Evolutionary conservation across 1,139 yeast species (phyloP), one percentile per base, ranked within the genome.

Genomic region (Debaryomyces coudertii): DNA sequence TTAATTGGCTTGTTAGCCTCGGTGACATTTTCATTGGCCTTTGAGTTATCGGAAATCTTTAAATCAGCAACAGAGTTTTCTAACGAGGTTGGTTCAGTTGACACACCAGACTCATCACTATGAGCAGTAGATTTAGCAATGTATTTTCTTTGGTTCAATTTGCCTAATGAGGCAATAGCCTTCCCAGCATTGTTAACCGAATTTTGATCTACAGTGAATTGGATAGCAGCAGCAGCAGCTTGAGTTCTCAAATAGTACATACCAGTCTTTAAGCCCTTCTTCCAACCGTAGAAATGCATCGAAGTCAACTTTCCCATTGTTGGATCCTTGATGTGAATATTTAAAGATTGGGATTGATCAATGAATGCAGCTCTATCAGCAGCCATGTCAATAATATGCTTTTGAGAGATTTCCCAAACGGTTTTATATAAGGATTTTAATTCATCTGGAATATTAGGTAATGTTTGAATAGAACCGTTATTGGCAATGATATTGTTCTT

Each of bases 211-310:
- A 80, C 78, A 18, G 85, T 80, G 58, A 80, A 80, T 61, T 80
- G 84, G 58, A 80, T 80, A 42, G 85, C 84, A 53, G 82, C 77
- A 34, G 83, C 71, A 39, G 85, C 85, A 50, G 84, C 83, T 63
- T 80, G 84, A 4, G 85, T 80, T 65, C 98, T 82, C 64, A 93
- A 74, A 69, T 93, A 93, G 76, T 93, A 93, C 96, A 93, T 92
- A 51, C 99, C 99, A 4, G 99, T 93, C 78, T 93, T 93, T 63
- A 93, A 79, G 39, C 98, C 99, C 74, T 85, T 87, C 69, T 86
- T 86, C 98, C 98, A 93, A 38, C 97, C 96, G 65, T 92, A 90
- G 73, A 93, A 93, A 68, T 93, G 98, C 95, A 92, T 92, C 59
- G 92, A 82, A n/a, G 98, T 92, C 54, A 93, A 77, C 66, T 92